phyloP scores from a whole-genome alignment of 164 flowering plant species.

The Platanus orientalis region DNA sequence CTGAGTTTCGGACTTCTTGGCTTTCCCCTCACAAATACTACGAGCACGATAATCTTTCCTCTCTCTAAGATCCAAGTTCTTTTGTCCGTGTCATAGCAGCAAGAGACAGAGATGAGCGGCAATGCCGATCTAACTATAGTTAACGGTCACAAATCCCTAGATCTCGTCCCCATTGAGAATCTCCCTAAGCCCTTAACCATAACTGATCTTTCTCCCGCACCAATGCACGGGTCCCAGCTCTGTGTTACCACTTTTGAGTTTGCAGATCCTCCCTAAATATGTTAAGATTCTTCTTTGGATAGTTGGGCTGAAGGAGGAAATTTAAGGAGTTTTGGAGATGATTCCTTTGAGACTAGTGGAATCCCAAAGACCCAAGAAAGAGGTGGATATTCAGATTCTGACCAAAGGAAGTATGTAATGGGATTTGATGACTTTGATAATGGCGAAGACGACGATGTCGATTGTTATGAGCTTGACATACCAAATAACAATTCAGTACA shows the following conservation, averaged over 20 bases:
- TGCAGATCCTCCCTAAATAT: constrained; percentile 68
- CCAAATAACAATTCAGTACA: constrained; percentile 21
- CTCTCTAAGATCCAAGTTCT: neutral
- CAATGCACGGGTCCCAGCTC: too few species aligned
- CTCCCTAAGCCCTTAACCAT: too few species aligned
- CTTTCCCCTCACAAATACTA: constrained; percentile 98
- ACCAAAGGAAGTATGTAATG: constrained; percentile 21
- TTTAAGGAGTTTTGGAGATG: constrained; percentile 28
- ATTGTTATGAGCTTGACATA: constrained; percentile 73
- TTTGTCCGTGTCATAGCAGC: too few species aligned
- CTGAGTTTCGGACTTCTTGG: constrained; percentile 94
- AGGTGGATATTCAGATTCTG: constrained; percentile 28
- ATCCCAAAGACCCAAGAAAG: constrained; percentile 22
- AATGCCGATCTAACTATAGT: too few species aligned
- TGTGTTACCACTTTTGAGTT: constrained; percentile 94
- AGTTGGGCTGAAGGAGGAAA: constrained; percentile 20
- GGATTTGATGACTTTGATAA: constrained; percentile 98
- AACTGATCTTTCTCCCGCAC: too few species aligned
- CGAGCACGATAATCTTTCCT: constrained; percentile 58
- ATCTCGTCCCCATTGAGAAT: too few species aligned
- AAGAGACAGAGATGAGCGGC: too few species aligned
- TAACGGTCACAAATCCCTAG: too few species aligned
- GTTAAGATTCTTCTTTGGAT: constrained; percentile 32
- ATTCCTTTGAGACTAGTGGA: constrained; percentile 21
- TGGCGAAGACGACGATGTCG: constrained; percentile 75